These are phyloP conservation scores for Leptographium procerum DNA, from an alignment of 2,329 filamentous ascomycete genomes.

Conservation along the genomic window DNA sequence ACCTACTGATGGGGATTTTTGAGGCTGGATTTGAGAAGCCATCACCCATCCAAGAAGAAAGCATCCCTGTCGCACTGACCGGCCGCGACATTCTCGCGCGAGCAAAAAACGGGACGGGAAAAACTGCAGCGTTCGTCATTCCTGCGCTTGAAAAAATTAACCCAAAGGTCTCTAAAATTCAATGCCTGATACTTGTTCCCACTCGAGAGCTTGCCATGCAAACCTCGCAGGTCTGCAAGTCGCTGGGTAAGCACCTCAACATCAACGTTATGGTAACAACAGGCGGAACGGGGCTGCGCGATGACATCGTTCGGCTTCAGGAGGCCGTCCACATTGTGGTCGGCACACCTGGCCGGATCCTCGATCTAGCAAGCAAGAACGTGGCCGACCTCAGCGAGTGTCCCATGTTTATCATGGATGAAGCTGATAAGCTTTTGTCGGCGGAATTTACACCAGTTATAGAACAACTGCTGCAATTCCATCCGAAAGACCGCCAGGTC, in stretches of 20 bases:
- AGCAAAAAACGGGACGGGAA: conserved; percentile 97
- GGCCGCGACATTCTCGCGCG: conserved; percentile 90
- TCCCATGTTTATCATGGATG: conserved; percentile 98
- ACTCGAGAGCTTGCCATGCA: conserved; percentile 95
- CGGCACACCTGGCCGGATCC: conserved; percentile 89
- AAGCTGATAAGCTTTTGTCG: conserved; percentile 95
- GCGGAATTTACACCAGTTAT: conserved; percentile 96
- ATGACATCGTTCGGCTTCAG: conserved; percentile 90
- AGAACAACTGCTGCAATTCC: conserved; percentile 88
- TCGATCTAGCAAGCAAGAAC: conserved; percentile 91
- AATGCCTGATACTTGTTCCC: conserved; percentile 90
- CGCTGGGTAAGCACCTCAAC: conserved; percentile 88
- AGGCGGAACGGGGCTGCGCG: conserved; percentile 85
- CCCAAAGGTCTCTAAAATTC: conserved; percentile 90
- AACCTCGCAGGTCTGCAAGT: conserved; percentile 99
- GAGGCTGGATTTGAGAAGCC: conserved; percentile 98
- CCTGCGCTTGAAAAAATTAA: conserved; percentile 93
- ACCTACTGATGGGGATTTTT: conserved; percentile 97
- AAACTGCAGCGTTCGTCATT: conserved; percentile 96
- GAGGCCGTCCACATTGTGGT: conserved; percentile 96
- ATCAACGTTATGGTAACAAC: conserved; percentile 99
- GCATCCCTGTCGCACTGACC: conserved; percentile 90
- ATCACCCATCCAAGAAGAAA: conserved; percentile 98
- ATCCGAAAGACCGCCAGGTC: conserved; percentile 94
- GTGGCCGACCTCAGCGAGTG: conserved; percentile 94